Base-by-base conservation (phyloP, 2,329 filamentous ascomycete species). In the Rutstroemia sp. region DNA sequence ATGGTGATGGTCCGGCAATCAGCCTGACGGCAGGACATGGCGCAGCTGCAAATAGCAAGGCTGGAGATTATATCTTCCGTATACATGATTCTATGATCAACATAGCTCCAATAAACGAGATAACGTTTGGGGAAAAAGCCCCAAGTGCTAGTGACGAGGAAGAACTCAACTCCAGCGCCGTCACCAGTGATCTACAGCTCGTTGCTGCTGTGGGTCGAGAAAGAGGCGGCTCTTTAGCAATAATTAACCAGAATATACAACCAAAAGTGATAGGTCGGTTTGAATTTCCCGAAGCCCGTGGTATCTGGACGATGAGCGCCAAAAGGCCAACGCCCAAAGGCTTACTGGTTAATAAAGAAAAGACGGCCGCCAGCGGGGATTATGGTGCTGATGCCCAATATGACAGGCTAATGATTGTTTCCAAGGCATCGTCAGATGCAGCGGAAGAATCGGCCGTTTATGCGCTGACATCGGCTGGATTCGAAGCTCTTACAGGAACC, bases 361-460 rank as follows among this genome's bases (percentile, higher is more conserved):
- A 78, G 64, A 78, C 77, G 4, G 68, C 78, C 2, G 73, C 80
- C 4, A 65, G 67, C 56, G 64, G 63, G 12, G 81, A 84, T 58
- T 82, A 79, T 60, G 79, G 80, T 46, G 71, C 75, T 1, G 78
- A 83, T 44, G 78, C 79, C 3, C 81, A 86, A 61, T 85, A 86
- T 63, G 87, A 92, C 69, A 84, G 84, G 68, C 92, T 89, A 66
- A 83, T 96, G 76, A 89, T 96, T 63, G 83, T 92, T 23, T 88
- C 88, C 48, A 90, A 90, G 71, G 69, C 70, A 2, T 57, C 63
- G 3, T 77, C 82, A 8, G 82, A 85, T 57, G 86, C 84, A 1
- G 85, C 83, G 57, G 89, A 92, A 70, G 85, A 83, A 45, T 92
- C 89, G 1, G 84, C 89, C 55, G 85, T 95, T 2, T 92, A 92